Conservation (phyloP, 2,329 filamentous ascomycete genomes). For the Helotiales sp. region DNA sequence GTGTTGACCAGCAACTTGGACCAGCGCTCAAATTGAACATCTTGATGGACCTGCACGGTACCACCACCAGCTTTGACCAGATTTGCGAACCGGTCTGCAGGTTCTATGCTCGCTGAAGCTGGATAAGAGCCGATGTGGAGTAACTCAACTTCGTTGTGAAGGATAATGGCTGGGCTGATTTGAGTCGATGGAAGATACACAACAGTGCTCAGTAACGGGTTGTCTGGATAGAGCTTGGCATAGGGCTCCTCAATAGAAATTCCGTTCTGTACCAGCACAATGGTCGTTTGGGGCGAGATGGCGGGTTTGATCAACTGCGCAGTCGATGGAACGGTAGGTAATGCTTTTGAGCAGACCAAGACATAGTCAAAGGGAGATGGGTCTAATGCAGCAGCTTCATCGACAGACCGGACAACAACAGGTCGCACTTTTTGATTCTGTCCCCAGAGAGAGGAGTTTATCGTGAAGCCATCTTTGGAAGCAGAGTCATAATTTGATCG, state of each 20-base stretch:
- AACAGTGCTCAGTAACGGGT: slow-evolving; percentile 60
- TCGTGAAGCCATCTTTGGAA: slow-evolving; percentile 31
- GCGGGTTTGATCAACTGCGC: slow-evolving; percentile 37
- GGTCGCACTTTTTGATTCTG: slow-evolving; percentile 24
- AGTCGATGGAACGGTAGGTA: slow-evolving; percentile 29
- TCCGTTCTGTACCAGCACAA: slow-evolving; percentile 67
- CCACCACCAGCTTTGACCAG: slow-evolving; percentile 49
- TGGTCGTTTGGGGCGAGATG: slow-evolving; percentile 52
- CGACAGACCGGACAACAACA: slow-evolving; percentile 27
- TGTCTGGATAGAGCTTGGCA: slow-evolving; percentile 51
- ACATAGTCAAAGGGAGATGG: slow-evolving; percentile 31
- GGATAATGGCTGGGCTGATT: slow-evolving; percentile 52
- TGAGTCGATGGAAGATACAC: slow-evolving; percentile 58
- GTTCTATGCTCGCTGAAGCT: slow-evolving; percentile 18
- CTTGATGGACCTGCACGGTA: slow-evolving; percentile 52
- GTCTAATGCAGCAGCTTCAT: slow-evolving; percentile 25
- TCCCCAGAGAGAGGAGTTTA: slow-evolving; percentile 30
- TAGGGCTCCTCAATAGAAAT: slow-evolving; percentile 64
- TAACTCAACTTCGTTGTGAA: slow-evolving; percentile 57
- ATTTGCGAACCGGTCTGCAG: slow-evolving; percentile 18
- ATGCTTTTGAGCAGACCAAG: slow-evolving; percentile 30
- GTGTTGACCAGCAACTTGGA: slow-evolving; percentile 65
- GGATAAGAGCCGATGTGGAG: slow-evolving; percentile 53
- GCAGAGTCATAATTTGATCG: slow-evolving; percentile 42
- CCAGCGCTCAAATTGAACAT: slow-evolving; percentile 64